Percentiles rank a stretch among this genome's conserved stretches.
These are phyloP conservation scores for Oryza meridionalis DNA, from an alignment of 176 grass and related monocot species.

Conservation along the genomic window DNA sequence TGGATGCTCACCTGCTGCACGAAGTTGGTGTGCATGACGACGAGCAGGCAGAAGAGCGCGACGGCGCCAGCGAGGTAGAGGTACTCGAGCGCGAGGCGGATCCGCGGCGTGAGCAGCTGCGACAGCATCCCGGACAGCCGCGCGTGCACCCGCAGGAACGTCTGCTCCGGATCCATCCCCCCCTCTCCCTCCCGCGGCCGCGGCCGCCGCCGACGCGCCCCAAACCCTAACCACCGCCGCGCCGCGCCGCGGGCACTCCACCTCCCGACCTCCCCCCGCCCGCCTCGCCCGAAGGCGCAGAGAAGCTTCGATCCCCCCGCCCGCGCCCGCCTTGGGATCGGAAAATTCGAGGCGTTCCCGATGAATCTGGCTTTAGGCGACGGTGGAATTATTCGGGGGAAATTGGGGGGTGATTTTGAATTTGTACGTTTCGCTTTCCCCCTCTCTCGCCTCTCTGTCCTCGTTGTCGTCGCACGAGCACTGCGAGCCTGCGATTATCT, in stretches of 20 bases:
- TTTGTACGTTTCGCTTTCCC: constrained; percentile 32
- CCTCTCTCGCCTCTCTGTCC: too few relatives aligned
- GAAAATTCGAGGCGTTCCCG: background rate
- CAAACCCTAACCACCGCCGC: constrained; percentile 47
- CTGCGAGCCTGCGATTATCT: too few relatives aligned
- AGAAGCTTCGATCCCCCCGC: constrained; percentile 34
- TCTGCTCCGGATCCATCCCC: constrained; percentile 96
- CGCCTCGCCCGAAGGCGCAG: background rate
- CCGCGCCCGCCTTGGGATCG: background rate
- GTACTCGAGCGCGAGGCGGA: constrained; percentile 91
- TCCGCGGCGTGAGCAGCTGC: constrained; percentile 93
- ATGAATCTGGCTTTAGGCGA: background rate
- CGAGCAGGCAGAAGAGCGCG: constrained; percentile 87
- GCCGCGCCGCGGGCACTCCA: background rate
- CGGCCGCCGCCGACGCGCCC: constrained; percentile 17
- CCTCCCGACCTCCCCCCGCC: background rate
- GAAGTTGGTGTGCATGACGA: constrained; percentile 99
- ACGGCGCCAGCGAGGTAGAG: constrained; percentile 77
- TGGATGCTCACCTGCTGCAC: constrained; percentile 80
- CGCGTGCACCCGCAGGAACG: constrained; percentile 94
- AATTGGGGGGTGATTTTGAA: constrained; percentile 21
- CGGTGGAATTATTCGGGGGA: background rate
- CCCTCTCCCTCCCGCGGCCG: background rate
- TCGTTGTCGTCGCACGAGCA: too few relatives aligned
- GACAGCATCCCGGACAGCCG: constrained; percentile 95